phyloP scores from a whole-genome alignment of 2,329 filamentous ascomycete genomes.

The Trichoderma asperellum region DNA sequence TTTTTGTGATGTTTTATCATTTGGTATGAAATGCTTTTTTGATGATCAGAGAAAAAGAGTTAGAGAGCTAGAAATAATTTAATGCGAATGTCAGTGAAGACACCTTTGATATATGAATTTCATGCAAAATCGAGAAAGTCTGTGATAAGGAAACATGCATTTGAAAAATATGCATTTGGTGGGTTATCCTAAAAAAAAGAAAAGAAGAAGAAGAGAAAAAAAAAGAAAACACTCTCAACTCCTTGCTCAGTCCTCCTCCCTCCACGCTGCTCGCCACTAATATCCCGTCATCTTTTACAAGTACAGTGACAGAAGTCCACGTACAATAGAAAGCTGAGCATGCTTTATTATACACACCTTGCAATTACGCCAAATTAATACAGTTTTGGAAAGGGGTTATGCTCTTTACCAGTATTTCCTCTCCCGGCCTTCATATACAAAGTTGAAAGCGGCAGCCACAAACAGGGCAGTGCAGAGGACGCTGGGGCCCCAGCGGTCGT shows the following conservation, averaged over 20 bases:
- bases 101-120: neutral
- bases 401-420: slow-evolving; percentile 55
- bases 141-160: neutral
- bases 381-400: neutral
- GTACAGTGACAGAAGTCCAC: neutral
- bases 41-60: neutral
- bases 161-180: neutral
- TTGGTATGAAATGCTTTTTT: neutral
- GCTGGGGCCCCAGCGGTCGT: slow-evolving; percentile 85
- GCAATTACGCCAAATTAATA: neutral
- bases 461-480: slow-evolving; percentile 75
- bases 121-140: neutral
- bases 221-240: neutral
- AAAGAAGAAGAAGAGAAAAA: neutral
- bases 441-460: slow-evolving; percentile 75
- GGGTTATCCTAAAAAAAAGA: slow-evolving; percentile 16
- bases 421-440: slow-evolving; percentile 73
- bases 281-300: neutral
- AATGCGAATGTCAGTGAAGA: neutral
- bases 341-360: slow-evolving; percentile 7
- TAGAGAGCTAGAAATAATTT: slow-evolving; percentile 4
- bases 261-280: neutral
- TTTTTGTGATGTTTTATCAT: neutral
- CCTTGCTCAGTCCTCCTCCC: slow-evolving; percentile 1
- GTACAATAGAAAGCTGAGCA: neutral